Evolutionary conservation across 1,139 yeast genomes (phyloP), one percentile per base, ranked within the genome.

Genomic region (Nakaseomyces sp.): DNA sequence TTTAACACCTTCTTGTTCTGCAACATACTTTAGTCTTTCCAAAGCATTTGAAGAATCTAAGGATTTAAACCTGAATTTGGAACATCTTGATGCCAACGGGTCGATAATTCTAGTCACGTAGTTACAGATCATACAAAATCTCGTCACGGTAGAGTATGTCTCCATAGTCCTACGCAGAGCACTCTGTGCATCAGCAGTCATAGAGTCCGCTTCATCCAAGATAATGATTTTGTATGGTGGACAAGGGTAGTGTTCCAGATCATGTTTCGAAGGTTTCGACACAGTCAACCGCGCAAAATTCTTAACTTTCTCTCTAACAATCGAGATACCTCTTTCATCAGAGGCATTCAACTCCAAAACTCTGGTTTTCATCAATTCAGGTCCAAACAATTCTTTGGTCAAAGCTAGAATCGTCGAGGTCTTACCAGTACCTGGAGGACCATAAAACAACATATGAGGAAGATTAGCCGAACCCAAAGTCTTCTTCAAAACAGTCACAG

Each of bases 121-220:
- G 60, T 91, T 91, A 71, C 98, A 93, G 46, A 91, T 83, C 51
- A 91, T 69, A 63, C 97, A 89, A 65, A 91, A 91, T 54, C 99
- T 72, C 1, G 98, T 91, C 42, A 89, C 89, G 39, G 76, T 76
- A 2, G 96, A 84, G 65, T 88, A 91, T 5, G 83, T 86, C 62
- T 91, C 99, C 96, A 91, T 91, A 2, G 96, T 91, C 64, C 98
- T 76, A 66, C 98, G 77, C 49, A 91, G 69, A 0, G 98, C 98
- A 40, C 91, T 76, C 62, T 91, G 98, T 0, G 98, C 98, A 64
- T 91, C 98, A 40, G 85, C 78, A n/a, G 98, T 91, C 98, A 91
- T 91, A 16, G 95, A 85, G 63, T 91, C 98, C 0, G 98, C 98
- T 65, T 91, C 98, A 67, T 91, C 97, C 44, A 89, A 65, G 40